phyloP scores from a whole-genome alignment of 225 moss, liverwort and hornwort genomes.

The Climacium dendroides region DNA sequence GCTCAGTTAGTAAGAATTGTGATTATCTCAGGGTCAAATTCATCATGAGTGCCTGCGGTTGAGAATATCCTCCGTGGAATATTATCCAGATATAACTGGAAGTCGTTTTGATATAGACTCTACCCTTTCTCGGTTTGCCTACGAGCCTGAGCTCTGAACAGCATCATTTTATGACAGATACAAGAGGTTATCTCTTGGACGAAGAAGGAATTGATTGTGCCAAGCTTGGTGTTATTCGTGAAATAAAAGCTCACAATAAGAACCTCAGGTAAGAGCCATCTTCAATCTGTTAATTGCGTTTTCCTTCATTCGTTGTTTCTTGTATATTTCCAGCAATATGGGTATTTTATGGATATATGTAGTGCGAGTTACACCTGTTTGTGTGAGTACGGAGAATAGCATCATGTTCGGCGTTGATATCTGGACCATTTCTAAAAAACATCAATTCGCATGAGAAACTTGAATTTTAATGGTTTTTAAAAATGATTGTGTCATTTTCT shows the following conservation, averaged over 20 bases:
- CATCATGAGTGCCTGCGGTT: not conserved
- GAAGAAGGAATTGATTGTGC: constrained; percentile 87
- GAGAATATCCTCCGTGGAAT: not conserved
- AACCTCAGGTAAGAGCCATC: constrained; percentile 29
- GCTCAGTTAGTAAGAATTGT: not conserved
- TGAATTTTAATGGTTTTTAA: not conserved
- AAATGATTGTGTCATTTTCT: not conserved
- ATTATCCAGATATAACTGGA: not conserved
- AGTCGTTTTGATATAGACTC: not conserved
- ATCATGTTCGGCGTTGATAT: not conserved
- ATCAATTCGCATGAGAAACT: not conserved
- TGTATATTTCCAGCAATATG: not conserved
- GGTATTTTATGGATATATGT: not conserved
- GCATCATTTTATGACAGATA: constrained; percentile 38
- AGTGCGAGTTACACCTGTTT: not conserved
- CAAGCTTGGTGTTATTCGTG: constrained; percentile 76
- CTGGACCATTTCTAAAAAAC: not conserved
- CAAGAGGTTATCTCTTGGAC: constrained; percentile 89
- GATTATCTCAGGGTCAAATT: not conserved
- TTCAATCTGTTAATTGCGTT: not conserved
- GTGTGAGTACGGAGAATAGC: not conserved
- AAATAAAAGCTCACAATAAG: constrained; percentile 62
- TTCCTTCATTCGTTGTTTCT: not conserved
- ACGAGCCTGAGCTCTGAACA: not conserved
- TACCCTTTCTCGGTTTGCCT: not conserved